Percentiles rank a stretch among this genome's conserved stretches.
phyloP scores from a whole-genome alignment of 805 yeast species.

The Myxozyma monticola region DNA sequence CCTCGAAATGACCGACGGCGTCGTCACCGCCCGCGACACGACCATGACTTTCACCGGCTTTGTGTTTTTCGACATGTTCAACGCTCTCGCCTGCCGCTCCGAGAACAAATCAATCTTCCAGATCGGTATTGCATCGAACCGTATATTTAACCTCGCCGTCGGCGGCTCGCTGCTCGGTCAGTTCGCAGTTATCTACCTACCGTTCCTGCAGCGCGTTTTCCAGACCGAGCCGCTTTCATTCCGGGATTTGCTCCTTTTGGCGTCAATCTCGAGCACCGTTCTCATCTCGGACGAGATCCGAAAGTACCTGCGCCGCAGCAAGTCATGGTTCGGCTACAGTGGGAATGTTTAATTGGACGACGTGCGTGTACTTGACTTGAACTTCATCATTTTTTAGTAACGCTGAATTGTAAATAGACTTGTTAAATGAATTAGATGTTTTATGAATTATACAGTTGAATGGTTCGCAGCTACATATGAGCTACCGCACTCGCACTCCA shows the following conservation, averaged over 20 bases:
- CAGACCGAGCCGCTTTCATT: slow-evolving; percentile 88
- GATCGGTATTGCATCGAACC: slow-evolving; percentile 72
- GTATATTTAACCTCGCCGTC: slow-evolving; percentile 92
- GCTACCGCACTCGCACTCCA: neutral
- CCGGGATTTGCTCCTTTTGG: slow-evolving; percentile 65
- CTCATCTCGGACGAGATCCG: slow-evolving; percentile 81
- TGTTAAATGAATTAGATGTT: neutral
- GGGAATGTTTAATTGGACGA: slow-evolving; percentile 16
- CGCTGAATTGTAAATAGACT: too few species aligned
- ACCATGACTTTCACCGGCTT: slow-evolving; percentile 99
- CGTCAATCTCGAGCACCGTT: slow-evolving; percentile 71
- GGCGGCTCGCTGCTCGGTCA: slow-evolving; percentile 87
- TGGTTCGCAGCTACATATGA: neutral
- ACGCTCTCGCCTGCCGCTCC: slow-evolving; percentile 92
- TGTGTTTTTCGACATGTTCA: slow-evolving; percentile 94
- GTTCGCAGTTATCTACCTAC: slow-evolving; percentile 87
- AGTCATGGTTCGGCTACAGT: slow-evolving; percentile 22
- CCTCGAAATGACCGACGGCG: slow-evolving; percentile 79
- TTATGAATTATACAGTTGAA: neutral
- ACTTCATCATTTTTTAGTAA: too few species aligned
- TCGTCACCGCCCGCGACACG: slow-evolving; percentile 90
- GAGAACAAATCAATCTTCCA: slow-evolving; percentile 78
- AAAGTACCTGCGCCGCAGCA: slow-evolving; percentile 47
- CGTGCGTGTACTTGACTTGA: neutral
- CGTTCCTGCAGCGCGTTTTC: slow-evolving; percentile 88